These are phyloP conservation scores for Aegle marmelos DNA, from an alignment of 345 rosid genomes.

Conservation along the genomic window DNA sequence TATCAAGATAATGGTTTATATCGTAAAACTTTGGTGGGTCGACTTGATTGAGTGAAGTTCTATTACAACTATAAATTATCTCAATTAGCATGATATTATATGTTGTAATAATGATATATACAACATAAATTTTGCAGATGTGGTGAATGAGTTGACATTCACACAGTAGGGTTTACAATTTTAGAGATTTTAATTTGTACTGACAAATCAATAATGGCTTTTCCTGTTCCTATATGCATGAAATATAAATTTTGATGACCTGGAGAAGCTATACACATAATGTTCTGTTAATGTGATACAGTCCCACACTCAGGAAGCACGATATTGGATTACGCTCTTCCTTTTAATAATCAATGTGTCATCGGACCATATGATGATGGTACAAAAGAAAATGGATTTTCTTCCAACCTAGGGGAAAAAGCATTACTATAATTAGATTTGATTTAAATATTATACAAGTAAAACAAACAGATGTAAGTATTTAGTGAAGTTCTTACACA, in stretches of 20 bases:
- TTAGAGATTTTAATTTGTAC: too few relatives aligned
- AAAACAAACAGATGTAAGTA: not conserved
- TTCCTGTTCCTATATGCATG: not conserved
- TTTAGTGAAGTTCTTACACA: not conserved
- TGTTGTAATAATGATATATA: too few relatives aligned
- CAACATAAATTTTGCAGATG: too few relatives aligned
- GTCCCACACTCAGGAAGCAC: not conserved
- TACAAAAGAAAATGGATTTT: not conserved
- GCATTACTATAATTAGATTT: not conserved
- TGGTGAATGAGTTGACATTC: too few relatives aligned
- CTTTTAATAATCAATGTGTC: not conserved
- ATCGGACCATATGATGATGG: not conserved
- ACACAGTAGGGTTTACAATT: too few relatives aligned
- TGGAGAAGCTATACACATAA: not conserved
- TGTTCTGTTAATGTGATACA: slow-evolving; percentile 8
- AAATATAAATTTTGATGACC: not conserved
- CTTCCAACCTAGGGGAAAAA: not conserved
- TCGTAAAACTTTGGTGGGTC: too few relatives aligned
- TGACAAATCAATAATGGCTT: too few relatives aligned
- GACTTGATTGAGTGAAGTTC: too few relatives aligned
- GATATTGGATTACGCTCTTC: slow-evolving; percentile 2
- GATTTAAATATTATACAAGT: not conserved
- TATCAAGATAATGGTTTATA: too few relatives aligned
- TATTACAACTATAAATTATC: too few relatives aligned
- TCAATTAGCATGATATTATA: too few relatives aligned